Evolutionary conservation across 2,329 filamentous ascomycete genomes (phyloP), one percentile per base, ranked within the genome.

Genomic region (Exophiala oligosperma): DNA sequence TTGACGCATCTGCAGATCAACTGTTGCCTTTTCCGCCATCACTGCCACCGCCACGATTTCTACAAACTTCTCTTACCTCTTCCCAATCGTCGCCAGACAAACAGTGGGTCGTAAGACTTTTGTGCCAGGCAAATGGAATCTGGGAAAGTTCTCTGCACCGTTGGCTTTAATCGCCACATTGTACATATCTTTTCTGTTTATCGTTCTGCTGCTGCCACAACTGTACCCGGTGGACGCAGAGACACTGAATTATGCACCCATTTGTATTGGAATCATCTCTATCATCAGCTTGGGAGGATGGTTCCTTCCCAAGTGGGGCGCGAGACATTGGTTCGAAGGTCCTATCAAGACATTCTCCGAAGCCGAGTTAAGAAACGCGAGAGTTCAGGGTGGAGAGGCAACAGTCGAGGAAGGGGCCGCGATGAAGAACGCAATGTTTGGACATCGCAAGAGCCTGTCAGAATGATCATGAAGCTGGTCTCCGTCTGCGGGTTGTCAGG

Each of bases 171-270:
- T 75, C 3, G 64, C 73, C n/a, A 60, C 57, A 2, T 17, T 67
- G 6, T 74, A 73, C 49, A 75, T 76, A 44, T 58, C 65, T 53
- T 73, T 76, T 47, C 63, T 74, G 6, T 72, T 74, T 29, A 57
- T 69, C 12, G 72, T 76, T 3, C 64, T 76, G 8, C 43, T 74
- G 5, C 65, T 76, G 3, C 74, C 74, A 17, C 73, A 76, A 52
- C 5, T 72, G 3, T 76, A 73, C 59, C 74, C 74, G 6, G 71
- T 76, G 8, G 72, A 68, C 11, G 65, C 55, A 5, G 26, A 72
- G 65, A 74, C 72, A 1, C 59, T 76, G 23, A 76, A 76, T 52
- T 75, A 76, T 64, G 72, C 73, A 1, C 73, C 73, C 0, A 72
- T 76, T 24, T 72, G 70, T 57, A 74, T 76, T 56, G 72, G 70